phyloP scores from a whole-genome alignment of 805 yeast species.

The Candida gorgasii region DNA sequence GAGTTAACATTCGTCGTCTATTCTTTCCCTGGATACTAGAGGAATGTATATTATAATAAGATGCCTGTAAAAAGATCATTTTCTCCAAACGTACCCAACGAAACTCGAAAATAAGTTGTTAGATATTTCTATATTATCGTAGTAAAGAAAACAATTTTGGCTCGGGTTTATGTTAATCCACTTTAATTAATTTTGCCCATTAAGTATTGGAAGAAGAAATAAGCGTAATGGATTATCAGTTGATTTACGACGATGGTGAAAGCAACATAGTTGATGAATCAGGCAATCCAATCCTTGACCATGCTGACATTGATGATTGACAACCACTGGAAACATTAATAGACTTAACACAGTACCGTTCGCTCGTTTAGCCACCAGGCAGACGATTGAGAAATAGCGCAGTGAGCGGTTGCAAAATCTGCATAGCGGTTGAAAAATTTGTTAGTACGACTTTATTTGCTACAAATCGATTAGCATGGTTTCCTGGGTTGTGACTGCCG shows the following conservation, averaged over 20 bases:
- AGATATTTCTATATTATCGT: constrained; percentile 3
- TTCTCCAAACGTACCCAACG: neutral
- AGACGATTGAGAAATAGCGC: too few relatives aligned
- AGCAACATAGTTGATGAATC: constrained; percentile 10
- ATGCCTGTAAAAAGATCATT: neutral
- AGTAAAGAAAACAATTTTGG: constrained; percentile 6
- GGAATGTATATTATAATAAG: neutral
- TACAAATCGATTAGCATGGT: too few relatives aligned
- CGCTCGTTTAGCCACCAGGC: too few relatives aligned
- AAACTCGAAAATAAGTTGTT: constrained; percentile 4
- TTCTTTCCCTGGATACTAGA: constrained; percentile 1
- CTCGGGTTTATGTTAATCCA: neutral
- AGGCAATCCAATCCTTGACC: constrained; percentile 9
- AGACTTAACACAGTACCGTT: constrained; percentile 4
- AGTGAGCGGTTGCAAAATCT: too few relatives aligned
- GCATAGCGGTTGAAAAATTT: too few relatives aligned
- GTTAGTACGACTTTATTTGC: too few relatives aligned
- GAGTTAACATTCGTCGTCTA: constrained; percentile 1
- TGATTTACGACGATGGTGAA: constrained; percentile 9
- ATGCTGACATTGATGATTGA: constrained; percentile 7
- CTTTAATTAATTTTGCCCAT: constrained; percentile 4
- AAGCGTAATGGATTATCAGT: constrained; percentile 7
- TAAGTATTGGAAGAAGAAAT: constrained; percentile 2
- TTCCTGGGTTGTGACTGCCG: too few relatives aligned
- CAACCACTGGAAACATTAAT: constrained; percentile 8